Evolutionary conservation across 495 filamentous ascomycete species (phyloP), one percentile per base, ranked within the genome.

Genomic region (Daldinia vernicosa): DNA sequence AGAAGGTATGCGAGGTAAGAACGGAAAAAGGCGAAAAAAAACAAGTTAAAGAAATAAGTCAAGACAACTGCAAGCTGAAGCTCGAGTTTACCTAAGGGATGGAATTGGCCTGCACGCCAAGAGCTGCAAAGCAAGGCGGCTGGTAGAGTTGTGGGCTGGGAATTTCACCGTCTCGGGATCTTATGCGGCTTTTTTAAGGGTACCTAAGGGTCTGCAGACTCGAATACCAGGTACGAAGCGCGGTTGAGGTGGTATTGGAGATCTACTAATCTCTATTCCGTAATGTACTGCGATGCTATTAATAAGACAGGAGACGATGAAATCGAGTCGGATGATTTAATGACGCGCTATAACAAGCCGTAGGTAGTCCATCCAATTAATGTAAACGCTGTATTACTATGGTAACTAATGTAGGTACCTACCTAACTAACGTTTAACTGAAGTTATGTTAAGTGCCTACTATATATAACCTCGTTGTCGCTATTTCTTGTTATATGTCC

Each of bases 51-150:
- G 33, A 33, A 28, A 19, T 4, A 52, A 40, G 24, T 40, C 17
- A 19, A 30, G n/a, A 61, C 50, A 32, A 58, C 39, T 57, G 58
- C 30, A 51, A 71, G 68, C 68, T 71, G 37, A 39, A 66, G 50
- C 30, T 70, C 35, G 11, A 53, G 14, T 53, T 35, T 56, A 55
- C n/a, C n/a, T n/a, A n/a, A n/a, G 35, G 60, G 43, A 47, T 27
- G 56, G 32, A 30, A 17, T 35, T 26, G 58, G 52, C 58, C 19
- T 62, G 40, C 43, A 19, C 63, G 71, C 71, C 67, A 74, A 74
- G 71, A 74, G 62, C 66, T 74, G 63, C 63, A 69, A 60, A 59
- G 43, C 47, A 32, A 67, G 69, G 69, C 69, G 68, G 68, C 33
- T 50, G 55, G 65, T 14, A 33, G 33, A 39, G 32, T 24, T 65